A percentile compares a stretch with the other conserved stretches of the same genome.
Evolutionary conservation across 2,329 filamentous ascomycete species (phyloP).

Genomic region (Gaeumannomyces sp.): DNA sequence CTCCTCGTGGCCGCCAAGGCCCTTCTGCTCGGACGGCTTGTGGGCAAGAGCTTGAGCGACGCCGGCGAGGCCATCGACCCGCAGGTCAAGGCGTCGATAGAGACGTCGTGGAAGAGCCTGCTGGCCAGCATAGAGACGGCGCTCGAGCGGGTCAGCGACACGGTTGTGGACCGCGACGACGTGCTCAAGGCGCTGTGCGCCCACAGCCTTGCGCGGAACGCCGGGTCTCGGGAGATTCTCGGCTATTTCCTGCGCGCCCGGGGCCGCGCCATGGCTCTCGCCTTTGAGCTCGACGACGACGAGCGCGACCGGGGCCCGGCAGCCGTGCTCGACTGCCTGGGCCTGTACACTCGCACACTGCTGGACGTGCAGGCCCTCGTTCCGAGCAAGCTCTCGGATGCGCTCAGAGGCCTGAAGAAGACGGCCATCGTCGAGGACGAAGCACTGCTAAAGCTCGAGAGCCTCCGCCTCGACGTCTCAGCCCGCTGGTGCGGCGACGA

Average conservation of each 20-base stretch:
- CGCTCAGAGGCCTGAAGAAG: slow-evolving; percentile 62
- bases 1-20: slow-evolving; percentile 61
- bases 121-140: slow-evolving; percentile 63
- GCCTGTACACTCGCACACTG: slow-evolving; percentile 70
- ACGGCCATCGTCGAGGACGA: slow-evolving; percentile 66
- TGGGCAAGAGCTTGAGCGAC: slow-evolving; percentile 67
- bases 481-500: slow-evolving; percentile 77
- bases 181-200: slow-evolving; percentile 73
- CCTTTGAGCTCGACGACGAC: slow-evolving; percentile 46
- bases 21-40: slow-evolving; percentile 66
- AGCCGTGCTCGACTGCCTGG: slow-evolving; percentile 58
- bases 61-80: slow-evolving; percentile 21
- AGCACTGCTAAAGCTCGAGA: slow-evolving; percentile 58
- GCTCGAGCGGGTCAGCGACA: slow-evolving; percentile 10
- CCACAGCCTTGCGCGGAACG: slow-evolving; percentile 75
- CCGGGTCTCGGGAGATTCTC: slow-evolving; percentile 71
- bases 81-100: slow-evolving; percentile 37
- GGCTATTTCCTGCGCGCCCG: slow-evolving; percentile 72
- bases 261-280: slow-evolving; percentile 58
- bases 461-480: slow-evolving; percentile 70
- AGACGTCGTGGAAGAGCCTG: slow-evolving; percentile 59
- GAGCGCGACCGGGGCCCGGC: slow-evolving; percentile 33
- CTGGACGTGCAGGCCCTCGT: slow-evolving; percentile 64
- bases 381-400: slow-evolving; percentile 55
- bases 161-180: slow-evolving; percentile 28